Evolutionary conservation across 2,329 filamentous ascomycete species (phyloP), one percentile per base, ranked within the genome.

Genomic region (Exophiala mesophila): DNA sequence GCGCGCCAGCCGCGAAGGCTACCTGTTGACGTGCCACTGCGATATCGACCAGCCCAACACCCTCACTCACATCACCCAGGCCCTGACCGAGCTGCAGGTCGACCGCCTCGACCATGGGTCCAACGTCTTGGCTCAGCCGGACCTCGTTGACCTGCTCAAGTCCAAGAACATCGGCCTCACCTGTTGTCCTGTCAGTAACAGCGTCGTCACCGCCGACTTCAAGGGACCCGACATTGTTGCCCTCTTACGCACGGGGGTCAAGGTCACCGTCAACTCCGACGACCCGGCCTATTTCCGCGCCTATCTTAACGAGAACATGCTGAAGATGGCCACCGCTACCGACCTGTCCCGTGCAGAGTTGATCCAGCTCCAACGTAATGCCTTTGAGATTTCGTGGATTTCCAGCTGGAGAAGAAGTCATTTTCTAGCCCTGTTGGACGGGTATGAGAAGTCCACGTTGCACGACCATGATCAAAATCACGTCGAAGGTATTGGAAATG

Each of bases 31-130:
- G 2, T 66, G 66, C 52, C 72, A 76, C 41, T 74, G 70, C 54
- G 72, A 75, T 44, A 69, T 74, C 32, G 71, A 69, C 32, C 69
- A 74, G 48, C 67, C 69, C 41, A 69, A 73, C 45, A 66, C 67
- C 0, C 63, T 64, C 16, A 64, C 63, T 18, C 69, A 75, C 44
- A 62, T 72, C 12, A 54, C 54, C 1, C 62, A 72, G 44, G 45
- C 38, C n/a, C 32, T 55, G 26, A 34, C 47, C 9, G 51, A 55
- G 29, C 47, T 57, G 19, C 39, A 52, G 30, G 49, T 50, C 17
- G 53, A 57, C 20, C 41, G 55, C 5, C 53, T 57, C 33, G 55
- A 57, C 31, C 55, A 57, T 32, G 55, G 55, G 13, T 52, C 50
- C 5, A 56, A 56, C 29, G 47, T 54, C 31, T 30, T 55, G 15